Conservation (phyloP, 1,284 basidiomycete species). For the Dichomitus squalens region DNA sequence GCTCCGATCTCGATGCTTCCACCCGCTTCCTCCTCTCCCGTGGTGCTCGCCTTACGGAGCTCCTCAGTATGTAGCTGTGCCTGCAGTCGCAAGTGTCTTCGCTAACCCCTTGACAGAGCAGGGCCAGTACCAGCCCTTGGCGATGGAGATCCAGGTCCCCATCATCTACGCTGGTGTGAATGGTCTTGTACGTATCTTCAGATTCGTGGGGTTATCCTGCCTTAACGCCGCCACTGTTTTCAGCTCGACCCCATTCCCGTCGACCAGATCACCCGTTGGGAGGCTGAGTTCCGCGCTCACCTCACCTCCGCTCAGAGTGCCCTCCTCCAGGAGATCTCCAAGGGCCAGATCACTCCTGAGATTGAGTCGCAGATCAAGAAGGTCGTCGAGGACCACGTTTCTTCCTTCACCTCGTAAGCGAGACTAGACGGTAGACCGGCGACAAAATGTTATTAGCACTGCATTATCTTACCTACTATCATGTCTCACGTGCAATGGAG, state of each 20-base stretch:
- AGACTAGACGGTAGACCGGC: conserved; percentile 21
- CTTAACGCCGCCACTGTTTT: conserved; percentile 8
- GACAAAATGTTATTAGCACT: conserved; percentile 27
- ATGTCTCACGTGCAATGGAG: conserved; percentile 18
- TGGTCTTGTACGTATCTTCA: conserved; percentile 76
- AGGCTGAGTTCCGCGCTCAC: conserved; percentile 87
- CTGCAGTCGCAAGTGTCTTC: neutral
- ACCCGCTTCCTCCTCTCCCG: conserved; percentile 96
- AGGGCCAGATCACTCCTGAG: conserved; percentile 85
- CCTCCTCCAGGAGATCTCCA: conserved; percentile 82
- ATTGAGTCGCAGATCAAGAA: conserved; percentile 94
- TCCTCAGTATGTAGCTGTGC: conserved; percentile 70
- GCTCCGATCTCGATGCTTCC: conserved; percentile 99
- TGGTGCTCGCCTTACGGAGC: conserved; percentile 98
- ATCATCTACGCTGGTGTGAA: conserved; percentile 99
- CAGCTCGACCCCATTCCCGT: conserved; percentile 91
- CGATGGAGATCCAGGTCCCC: conserved; percentile 96
- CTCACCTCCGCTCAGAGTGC: conserved; percentile 67
- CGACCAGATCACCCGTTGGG: conserved; percentile 95
- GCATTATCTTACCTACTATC: conserved; percentile 19
- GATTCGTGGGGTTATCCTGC: neutral
- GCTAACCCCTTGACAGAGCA: conserved; percentile 62
- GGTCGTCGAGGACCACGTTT: conserved; percentile 85
- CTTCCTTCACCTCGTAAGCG: conserved; percentile 74
- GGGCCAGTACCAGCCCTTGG: conserved; percentile 93